phyloP scores from a whole-genome alignment of 352 stramenopile species.

The Globisporangium iwayamae region DNA sequence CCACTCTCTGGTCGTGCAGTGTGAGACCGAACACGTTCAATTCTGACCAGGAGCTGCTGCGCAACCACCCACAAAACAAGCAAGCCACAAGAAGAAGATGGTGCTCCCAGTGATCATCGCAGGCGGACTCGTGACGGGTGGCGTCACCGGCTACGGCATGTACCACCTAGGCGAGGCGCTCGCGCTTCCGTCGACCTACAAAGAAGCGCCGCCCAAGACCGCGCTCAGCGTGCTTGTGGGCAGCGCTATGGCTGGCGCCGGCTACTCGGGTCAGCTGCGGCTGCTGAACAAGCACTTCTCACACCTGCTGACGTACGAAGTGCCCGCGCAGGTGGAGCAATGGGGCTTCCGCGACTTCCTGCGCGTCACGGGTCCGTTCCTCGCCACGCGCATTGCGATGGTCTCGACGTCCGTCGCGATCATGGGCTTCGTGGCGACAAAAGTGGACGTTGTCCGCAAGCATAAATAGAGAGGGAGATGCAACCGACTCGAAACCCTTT shows the following conservation, averaged over 20 bases:
- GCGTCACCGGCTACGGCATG: conserved; percentile 59
- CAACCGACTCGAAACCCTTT: background rate
- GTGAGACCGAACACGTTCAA: background rate
- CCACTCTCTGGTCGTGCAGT: background rate
- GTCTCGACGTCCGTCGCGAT: conserved; percentile 59
- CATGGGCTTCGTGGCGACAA: conserved; percentile 70
- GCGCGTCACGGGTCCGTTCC: conserved; percentile 51
- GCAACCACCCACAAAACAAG: background rate
- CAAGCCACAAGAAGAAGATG: conserved; percentile 23
- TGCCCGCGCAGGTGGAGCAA: conserved; percentile 58
- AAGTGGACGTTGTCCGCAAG: conserved; percentile 34
- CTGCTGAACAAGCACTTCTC: conserved; percentile 55
- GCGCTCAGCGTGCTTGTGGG: conserved; percentile 35
- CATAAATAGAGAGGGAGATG: background rate
- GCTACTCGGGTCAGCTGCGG: conserved; percentile 50
- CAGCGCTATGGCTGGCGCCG: conserved; percentile 26
- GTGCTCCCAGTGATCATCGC: conserved; percentile 70
- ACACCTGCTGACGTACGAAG: conserved; percentile 67
- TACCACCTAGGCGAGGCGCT: conserved; percentile 55
- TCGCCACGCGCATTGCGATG: conserved; percentile 59
- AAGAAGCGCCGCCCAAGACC: conserved; percentile 38
- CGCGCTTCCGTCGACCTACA: conserved; percentile 30
- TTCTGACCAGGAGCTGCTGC: background rate
- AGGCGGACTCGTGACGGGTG: conserved; percentile 38
- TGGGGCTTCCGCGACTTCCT: conserved; percentile 74